Conservation (phyloP, 164 flowering plant genomes). For the Vitis riparia region DNA sequence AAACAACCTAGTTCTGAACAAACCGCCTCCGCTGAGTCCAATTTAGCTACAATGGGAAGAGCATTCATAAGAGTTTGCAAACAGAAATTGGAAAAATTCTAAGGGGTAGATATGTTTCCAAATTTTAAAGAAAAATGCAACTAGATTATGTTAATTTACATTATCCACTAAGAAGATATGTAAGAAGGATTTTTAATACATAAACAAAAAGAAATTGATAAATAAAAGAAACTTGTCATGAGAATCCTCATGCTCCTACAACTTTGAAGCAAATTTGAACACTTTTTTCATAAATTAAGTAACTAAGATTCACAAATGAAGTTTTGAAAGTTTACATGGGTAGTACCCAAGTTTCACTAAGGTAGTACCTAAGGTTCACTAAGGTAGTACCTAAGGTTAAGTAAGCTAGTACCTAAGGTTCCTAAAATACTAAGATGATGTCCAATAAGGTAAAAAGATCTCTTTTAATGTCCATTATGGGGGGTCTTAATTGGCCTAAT, state of each 20-base stretch:
- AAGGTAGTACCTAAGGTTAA: no score
- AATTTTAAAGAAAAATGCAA: background rate
- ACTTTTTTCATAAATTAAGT: constrained; percentile 38
- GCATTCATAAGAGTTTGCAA: constrained; percentile 1
- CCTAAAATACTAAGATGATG: no score
- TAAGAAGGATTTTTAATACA: no score
- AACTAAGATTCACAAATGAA: no score
- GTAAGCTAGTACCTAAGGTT: no score
- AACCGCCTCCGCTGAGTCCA: constrained; percentile 63
- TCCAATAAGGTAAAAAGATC: no score
- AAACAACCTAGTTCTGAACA: constrained; percentile 79
- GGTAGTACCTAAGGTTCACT: no score
- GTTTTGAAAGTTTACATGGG: no score
- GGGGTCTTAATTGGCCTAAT: no score
- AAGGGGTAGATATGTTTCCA: background rate
- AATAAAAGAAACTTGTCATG: constrained; percentile 56
- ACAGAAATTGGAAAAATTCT: background rate
- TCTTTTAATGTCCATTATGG: no score
- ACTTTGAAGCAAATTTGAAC: constrained; percentile 60
- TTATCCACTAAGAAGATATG: no score
- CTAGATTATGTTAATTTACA: background rate
- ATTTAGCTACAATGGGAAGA: constrained; percentile 48
- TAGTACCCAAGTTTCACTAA: no score
- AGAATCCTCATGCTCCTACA: constrained; percentile 71
- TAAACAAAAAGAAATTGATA: background rate